Percentiles rank a stretch among this genome's conserved stretches.
Evolutionary conservation across 202 grass and related monocot genomes (phyloP).

Genomic region (Zoysia matrella): DNA sequence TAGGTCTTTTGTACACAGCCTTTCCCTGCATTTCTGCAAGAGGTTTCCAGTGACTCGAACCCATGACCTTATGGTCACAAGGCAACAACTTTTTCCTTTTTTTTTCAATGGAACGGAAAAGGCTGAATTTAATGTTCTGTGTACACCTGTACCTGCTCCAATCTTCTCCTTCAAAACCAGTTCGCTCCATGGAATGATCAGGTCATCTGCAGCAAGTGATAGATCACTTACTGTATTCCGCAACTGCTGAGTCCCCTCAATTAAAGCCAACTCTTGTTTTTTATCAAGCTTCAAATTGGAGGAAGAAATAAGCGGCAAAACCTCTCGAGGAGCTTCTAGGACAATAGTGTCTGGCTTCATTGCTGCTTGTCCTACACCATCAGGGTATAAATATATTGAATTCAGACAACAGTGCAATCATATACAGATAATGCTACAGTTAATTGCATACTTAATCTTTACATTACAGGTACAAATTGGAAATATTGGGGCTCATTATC

Average conservation of each 20-base stretch:
- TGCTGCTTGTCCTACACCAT: slow-evolving; percentile 49
- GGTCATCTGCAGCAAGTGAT: slow-evolving; percentile 75
- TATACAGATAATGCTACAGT: slow-evolving; percentile 12
- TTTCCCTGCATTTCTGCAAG: no score
- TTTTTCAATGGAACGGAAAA: slow-evolving; percentile 11
- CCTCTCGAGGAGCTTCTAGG: slow-evolving; percentile 49
- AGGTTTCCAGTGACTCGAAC: no score
- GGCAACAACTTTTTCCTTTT: background rate
- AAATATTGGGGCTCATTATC: slow-evolving; percentile 13
- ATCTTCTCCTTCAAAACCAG: slow-evolving; percentile 91
- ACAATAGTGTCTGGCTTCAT: slow-evolving; percentile 37
- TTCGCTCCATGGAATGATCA: slow-evolving; percentile 86
- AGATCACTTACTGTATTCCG: slow-evolving; percentile 62
- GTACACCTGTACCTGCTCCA: slow-evolving; percentile 73
- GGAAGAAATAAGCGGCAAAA: slow-evolving; percentile 58
- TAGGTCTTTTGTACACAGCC: no score
- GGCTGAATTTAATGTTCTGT: slow-evolving; percentile 4
- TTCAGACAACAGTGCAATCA: slow-evolving; percentile 38
- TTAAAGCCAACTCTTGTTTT: slow-evolving; percentile 64
- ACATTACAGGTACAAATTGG: slow-evolving; percentile 14
- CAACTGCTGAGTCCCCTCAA: slow-evolving; percentile 50
- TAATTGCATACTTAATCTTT: background rate
- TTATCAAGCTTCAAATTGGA: slow-evolving; percentile 67
- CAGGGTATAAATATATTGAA: slow-evolving; percentile 33
- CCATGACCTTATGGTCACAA: no score